A percentile compares a stretch with the other conserved stretches of the same genome.
Evolutionary conservation across 805 yeast species (phyloP).

Genomic region (Saturnispora saitoi): DNA sequence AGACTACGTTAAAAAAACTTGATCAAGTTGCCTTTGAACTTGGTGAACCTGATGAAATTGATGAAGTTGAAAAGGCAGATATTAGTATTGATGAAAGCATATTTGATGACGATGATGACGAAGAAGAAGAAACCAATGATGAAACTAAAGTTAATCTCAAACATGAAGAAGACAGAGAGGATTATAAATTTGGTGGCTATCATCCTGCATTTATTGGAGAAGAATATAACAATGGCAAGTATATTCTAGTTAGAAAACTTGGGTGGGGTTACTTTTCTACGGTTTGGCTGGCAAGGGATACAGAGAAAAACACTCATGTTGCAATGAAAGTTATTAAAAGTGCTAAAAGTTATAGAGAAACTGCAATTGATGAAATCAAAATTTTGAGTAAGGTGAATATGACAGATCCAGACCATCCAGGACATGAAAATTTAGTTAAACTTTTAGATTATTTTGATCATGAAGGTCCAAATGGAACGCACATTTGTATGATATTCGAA

Average conservation of each 20-base stretch:
- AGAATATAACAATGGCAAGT: slow-evolving; percentile 57
- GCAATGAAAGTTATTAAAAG: slow-evolving; percentile 92
- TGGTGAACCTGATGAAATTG: slow-evolving; percentile 14
- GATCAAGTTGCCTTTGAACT: slow-evolving; percentile 5
- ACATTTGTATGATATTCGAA: slow-evolving; percentile 95
- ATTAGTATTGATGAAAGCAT: neutral
- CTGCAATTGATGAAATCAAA: slow-evolving; percentile 90
- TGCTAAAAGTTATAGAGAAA: slow-evolving; percentile 84
- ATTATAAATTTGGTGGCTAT: slow-evolving; percentile 89
- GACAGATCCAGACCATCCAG: slow-evolving; percentile 61
- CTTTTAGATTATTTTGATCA: slow-evolving; percentile 80
- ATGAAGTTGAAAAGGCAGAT: neutral
- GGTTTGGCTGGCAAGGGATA: slow-evolving; percentile 78
- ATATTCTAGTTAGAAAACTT: slow-evolving; percentile 74
- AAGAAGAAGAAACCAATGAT: slow-evolving; percentile 26
- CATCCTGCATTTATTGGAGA: slow-evolving; percentile 93
- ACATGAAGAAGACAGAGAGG: slow-evolving; percentile 73
- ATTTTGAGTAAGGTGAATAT: slow-evolving; percentile 59
- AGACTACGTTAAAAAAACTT: slow-evolving; percentile 4
- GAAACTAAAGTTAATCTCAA: slow-evolving; percentile 28
- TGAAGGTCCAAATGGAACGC: slow-evolving; percentile 84
- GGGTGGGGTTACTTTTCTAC: slow-evolving; percentile 99
- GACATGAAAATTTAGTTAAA: slow-evolving; percentile 72
- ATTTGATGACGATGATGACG: slow-evolving; percentile 28
- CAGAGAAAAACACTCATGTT: slow-evolving; percentile 58